phyloP scores from a whole-genome alignment of 805 yeast species.

The Monosporozyma yasuniensis region DNA sequence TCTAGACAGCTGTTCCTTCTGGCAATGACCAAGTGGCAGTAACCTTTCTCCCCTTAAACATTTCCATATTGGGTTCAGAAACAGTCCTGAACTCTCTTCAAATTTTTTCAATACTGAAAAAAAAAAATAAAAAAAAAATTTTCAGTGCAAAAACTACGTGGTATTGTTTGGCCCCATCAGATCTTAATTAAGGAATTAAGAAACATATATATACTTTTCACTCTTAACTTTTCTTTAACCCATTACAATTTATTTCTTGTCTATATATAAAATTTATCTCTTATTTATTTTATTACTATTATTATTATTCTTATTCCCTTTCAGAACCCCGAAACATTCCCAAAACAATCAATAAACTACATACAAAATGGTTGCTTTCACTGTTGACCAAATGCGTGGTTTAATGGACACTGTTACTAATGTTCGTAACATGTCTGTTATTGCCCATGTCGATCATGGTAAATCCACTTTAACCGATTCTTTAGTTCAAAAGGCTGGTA shows the following conservation, averaged over 20 bases:
- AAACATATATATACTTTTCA: constrained; percentile 1
- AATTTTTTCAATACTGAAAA: background rate
- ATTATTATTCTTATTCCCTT: background rate
- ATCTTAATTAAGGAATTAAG: background rate
- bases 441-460: constrained; percentile 99
- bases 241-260: background rate
- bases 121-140: background rate
- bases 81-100: background rate
- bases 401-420: constrained; percentile 99
- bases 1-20: background rate
- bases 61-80: background rate
- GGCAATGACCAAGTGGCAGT: background rate
- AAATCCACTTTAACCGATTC: constrained; percentile 99
- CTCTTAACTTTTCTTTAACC: background rate
- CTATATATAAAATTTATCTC: background rate
- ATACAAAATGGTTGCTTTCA: constrained; percentile 37
- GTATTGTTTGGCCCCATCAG: background rate
- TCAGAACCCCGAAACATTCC: constrained; percentile 1
- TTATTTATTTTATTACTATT: background rate
- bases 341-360: constrained; percentile 3
- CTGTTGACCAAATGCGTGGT: constrained; percentile 89
- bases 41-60: background rate
- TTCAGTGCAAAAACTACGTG: background rate
- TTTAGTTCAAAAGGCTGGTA: constrained; percentile 98
- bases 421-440: constrained; percentile 99